phyloP scores from a whole-genome alignment of 2,329 filamentous ascomycete genomes.

The Podosphaera xanthii region DNA sequence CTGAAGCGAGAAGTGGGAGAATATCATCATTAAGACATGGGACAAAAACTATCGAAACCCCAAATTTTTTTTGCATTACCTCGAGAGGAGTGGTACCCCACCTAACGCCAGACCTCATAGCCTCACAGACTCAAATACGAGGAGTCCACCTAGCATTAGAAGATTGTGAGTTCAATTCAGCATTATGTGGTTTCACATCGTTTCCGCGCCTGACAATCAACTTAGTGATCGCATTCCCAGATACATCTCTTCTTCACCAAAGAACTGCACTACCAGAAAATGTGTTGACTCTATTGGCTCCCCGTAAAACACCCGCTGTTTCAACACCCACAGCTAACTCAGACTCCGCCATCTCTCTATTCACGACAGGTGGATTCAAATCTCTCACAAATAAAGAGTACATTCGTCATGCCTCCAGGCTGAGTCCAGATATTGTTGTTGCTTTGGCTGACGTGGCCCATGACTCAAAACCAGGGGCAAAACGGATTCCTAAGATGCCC shows the following conservation, averaged over 20 bases:
- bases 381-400: conserved; percentile 48
- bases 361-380: conserved; percentile 71
- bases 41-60: conserved; percentile 51
- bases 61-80: conserved; percentile 56
- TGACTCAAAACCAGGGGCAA: conserved; percentile 33
- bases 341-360: conserved; percentile 47
- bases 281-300: conserved; percentile 46
- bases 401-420: conserved; percentile 33
- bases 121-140: conserved; percentile 37
- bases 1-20: not conserved
- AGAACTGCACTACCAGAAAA: conserved; percentile 54
- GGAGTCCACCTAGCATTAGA: conserved; percentile 69
- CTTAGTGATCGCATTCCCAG: conserved; percentile 18
- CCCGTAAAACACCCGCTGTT: conserved; percentile 58
- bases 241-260: conserved; percentile 33
- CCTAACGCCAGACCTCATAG: conserved; percentile 63
- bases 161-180: conserved; percentile 48
- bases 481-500: conserved; percentile 61
- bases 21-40: conserved; percentile 29
- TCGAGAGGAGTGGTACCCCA: conserved; percentile 76
- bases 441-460: conserved; percentile 53
- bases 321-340: conserved; percentile 47
- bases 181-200: conserved; percentile 3
- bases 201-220: not conserved
- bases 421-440: conserved; percentile 62